Base-by-base conservation (phyloP, 2,329 filamentous ascomycete genomes). In the Pseudohalonectria lignicola region DNA sequence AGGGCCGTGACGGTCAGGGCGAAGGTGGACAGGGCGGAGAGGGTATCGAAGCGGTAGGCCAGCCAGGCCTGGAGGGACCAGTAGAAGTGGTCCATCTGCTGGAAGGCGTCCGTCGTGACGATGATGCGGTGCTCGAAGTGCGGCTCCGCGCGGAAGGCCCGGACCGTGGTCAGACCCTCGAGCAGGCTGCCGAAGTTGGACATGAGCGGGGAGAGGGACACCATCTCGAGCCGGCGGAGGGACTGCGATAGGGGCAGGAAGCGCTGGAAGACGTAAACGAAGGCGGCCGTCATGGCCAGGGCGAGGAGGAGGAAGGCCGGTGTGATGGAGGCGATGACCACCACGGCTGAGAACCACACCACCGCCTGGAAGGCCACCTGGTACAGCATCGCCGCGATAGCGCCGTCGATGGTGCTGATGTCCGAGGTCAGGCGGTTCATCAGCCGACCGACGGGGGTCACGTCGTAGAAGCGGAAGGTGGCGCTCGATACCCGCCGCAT, bases 61-160 rank as follows among this genome's bases (percentile, higher is more conserved):
- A 94, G 67, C 87, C 87, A 94, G 7, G 78, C 76, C 47, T 93
- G 86, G 31, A 93, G 68, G 41, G 79, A 84, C 82, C 87, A 94
- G 61, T 93, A 94, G 61, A 94, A 94, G 55, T 95, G 88, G 50
- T 95, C 88, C 72, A 94, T 92, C 53, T 86, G 86, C 55, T 94
- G 88, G 53, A 94, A 94, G 15, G 79, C 78, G 52, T 94, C 87
- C 0, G 87, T 86, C 1, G 87, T 86, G 2, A 71, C 64, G 25
- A 95, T 80, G 37, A 93, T 85, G 36, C 79, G 74, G 44, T 79
- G 73, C 52, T 93, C 86, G 51, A 94, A 94, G 37, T 82, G 78
- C 4, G 71, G 63, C 48, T 94, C 81, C 1, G 82, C 86, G 35
- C 73, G 76, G 53, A 93, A 90, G 0, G 88, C 86, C 31, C 86